Evolutionary conservation across 495 filamentous ascomycete species (phyloP).

Genomic region (Daldinia childiae): DNA sequence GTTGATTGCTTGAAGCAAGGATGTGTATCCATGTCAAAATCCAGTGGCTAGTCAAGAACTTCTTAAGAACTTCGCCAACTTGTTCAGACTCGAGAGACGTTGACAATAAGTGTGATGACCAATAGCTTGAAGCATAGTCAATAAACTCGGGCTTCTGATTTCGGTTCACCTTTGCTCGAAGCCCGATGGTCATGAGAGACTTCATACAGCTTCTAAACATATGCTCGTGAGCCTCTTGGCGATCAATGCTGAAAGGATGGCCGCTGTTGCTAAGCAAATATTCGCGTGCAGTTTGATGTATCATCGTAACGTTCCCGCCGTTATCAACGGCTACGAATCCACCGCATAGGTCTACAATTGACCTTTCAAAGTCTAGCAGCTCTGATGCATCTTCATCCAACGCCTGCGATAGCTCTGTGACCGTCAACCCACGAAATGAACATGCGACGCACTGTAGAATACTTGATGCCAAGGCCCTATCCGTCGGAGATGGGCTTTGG

Average conservation of each 20-base stretch:
- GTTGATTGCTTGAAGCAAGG: constrained; percentile 18
- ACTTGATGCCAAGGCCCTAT: constrained; percentile 41
- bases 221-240: constrained; percentile 2
- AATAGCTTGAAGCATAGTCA: constrained; percentile 43
- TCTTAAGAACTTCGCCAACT: neutral
- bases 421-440: constrained; percentile 43
- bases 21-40: constrained; percentile 28
- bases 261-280: constrained; percentile 43
- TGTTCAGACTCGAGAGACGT: neutral
- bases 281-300: constrained; percentile 58
- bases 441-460: constrained; percentile 48
- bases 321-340: constrained; percentile 54
- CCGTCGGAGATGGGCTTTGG: constrained; percentile 8
- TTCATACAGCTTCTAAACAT: constrained; percentile 41
- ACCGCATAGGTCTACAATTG: constrained; percentile 52
- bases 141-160: constrained; percentile 28
- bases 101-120: constrained; percentile 44
- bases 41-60: constrained; percentile 19
- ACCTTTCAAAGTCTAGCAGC: constrained; percentile 48
- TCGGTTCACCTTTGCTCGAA: constrained; percentile 31
- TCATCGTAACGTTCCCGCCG: constrained; percentile 44
- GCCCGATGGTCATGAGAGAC: constrained; percentile 26
- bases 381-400: constrained; percentile 33
- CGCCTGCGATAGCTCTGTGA: constrained; percentile 47
- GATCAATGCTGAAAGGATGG: constrained; percentile 28